Conservation (phyloP, 1,284 basidiomycete species). For the Marasmius sp. region DNA sequence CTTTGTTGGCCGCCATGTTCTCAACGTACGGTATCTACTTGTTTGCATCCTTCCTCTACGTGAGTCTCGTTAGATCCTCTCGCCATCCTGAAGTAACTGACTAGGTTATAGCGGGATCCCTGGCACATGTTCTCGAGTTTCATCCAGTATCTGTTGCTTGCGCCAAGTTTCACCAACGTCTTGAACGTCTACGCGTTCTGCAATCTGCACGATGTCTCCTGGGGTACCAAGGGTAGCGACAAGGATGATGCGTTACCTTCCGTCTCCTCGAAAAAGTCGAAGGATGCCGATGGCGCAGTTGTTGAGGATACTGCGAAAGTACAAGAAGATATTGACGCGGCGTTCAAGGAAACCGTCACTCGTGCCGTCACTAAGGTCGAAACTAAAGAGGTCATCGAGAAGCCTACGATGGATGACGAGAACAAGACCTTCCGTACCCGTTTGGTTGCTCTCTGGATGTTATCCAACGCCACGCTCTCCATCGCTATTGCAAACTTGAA, state of each 20-base stretch:
- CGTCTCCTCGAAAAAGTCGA: slow-evolving; percentile 80
- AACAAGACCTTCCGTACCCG: slow-evolving; percentile 95
- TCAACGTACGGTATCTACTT: slow-evolving; percentile 90
- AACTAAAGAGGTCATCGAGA: slow-evolving; percentile 68
- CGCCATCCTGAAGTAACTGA: background rate
- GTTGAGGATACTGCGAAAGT: slow-evolving; percentile 81
- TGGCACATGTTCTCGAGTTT: slow-evolving; percentile 99
- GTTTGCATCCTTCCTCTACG: slow-evolving; percentile 86
- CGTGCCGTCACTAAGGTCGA: slow-evolving; percentile 87
- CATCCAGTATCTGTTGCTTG: slow-evolving; percentile 87
- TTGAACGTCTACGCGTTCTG: slow-evolving; percentile 97
- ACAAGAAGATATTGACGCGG: slow-evolving; percentile 89
- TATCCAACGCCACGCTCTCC: slow-evolving; percentile 78
- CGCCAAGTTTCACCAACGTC: slow-evolving; percentile 91
- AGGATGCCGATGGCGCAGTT: slow-evolving; percentile 73
- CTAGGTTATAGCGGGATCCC: slow-evolving; percentile 74
- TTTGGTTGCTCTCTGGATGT: slow-evolving; percentile 84
- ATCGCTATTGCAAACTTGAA: slow-evolving; percentile 86
- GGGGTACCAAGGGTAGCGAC: slow-evolving; percentile 97
- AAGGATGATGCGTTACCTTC: slow-evolving; percentile 94
- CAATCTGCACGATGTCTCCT: slow-evolving; percentile 90
- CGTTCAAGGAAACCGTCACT: slow-evolving; percentile 91
- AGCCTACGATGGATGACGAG: slow-evolving; percentile 87
- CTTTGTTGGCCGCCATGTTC: slow-evolving; percentile 84
- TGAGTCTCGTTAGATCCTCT: slow-evolving; percentile 38